Conservation (phyloP, 139 green algal species). For the Volvox reticuliferus region DNA sequence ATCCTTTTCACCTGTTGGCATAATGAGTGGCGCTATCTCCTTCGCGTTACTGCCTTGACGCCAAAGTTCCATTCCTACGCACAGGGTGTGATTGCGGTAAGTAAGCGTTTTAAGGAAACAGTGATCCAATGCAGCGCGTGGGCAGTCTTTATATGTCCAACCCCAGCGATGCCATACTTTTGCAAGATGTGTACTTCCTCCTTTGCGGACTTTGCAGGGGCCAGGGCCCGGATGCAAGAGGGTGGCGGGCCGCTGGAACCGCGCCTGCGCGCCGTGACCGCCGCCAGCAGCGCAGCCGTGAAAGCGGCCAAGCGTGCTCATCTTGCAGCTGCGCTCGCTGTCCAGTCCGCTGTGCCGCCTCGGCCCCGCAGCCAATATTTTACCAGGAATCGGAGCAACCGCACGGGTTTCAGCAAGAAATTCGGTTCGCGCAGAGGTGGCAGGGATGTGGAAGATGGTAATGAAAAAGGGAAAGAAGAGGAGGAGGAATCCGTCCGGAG, state of each 20-base stretch:
- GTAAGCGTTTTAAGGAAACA: too few relatives aligned
- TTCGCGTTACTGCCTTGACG: too few relatives aligned
- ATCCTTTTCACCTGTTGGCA: too few relatives aligned
- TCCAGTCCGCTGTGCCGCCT: neutral
- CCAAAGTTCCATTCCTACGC: too few relatives aligned
- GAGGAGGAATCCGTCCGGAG: neutral
- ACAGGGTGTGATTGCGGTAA: too few relatives aligned
- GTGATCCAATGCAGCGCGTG: too few relatives aligned
- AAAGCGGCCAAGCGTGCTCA: neutral
- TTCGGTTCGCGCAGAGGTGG: neutral
- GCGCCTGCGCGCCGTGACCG: neutral
- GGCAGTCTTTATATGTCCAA: too few relatives aligned
- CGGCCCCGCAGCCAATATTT: neutral
- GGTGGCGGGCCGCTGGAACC: neutral
- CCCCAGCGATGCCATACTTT: too few relatives aligned
- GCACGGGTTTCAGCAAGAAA: neutral
- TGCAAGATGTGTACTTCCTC: too few relatives aligned
- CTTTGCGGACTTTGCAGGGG: neutral
- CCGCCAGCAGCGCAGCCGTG: neutral
- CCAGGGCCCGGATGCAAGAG: neutral
- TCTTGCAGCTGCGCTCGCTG: neutral
- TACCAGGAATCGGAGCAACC: neutral
- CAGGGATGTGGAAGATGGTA: neutral
- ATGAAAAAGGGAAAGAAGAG: neutral
- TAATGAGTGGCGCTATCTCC: too few relatives aligned